A percentile compares a stretch with the other conserved stretches of the same genome.
phyloP scores from a whole-genome alignment of 2,329 filamentous ascomycete genomes.

The Herpomyces periplanetae region DNA sequence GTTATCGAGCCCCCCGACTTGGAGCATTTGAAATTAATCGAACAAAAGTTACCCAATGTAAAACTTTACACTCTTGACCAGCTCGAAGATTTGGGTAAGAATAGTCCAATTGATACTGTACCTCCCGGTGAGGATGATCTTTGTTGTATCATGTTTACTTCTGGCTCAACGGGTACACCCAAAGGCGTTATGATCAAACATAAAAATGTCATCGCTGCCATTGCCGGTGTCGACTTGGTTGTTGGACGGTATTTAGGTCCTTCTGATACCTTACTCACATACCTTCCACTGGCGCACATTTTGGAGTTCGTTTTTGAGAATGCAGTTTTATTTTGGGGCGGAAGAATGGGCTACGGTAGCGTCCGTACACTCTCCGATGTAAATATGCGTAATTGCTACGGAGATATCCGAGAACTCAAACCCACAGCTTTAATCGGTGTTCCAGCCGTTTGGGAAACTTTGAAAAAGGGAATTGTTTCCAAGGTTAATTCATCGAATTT shows the following conservation, averaged over 20 bases:
- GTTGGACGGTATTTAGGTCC: slow-evolving; percentile 39
- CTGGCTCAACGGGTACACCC: slow-evolving; percentile 50
- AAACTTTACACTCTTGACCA: no score
- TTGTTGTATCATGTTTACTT: slow-evolving; percentile 48
- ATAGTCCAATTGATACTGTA: slow-evolving; percentile 26
- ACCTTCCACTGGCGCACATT: slow-evolving; percentile 76
- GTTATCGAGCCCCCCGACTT: no score
- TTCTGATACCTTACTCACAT: slow-evolving; percentile 44
- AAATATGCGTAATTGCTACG: slow-evolving; percentile 55
- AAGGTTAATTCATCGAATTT: slow-evolving; percentile 31
- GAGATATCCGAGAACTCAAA: slow-evolving; percentile 65
- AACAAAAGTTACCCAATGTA: no score
- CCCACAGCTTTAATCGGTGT: slow-evolving; percentile 77
- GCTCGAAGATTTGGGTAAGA: no score
- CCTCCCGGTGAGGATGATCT: slow-evolving; percentile 34
- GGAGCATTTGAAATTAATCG: no score
- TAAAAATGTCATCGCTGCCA: slow-evolving; percentile 33
- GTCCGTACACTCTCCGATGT: slow-evolving; percentile 52
- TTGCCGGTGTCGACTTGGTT: slow-evolving; percentile 40
- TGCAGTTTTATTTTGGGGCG: slow-evolving; percentile 51
- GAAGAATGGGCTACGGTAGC: slow-evolving; percentile 68
- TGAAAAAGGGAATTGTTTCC: slow-evolving; percentile 62
- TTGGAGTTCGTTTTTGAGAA: slow-evolving; percentile 91
- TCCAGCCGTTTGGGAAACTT: slow-evolving; percentile 80
- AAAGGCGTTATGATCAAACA: slow-evolving; percentile 64